Evolutionary conservation across 306 rosid genomes (phyloP), one percentile per base, ranked within the genome.

Genomic region (Arachis hypogaea): DNA sequence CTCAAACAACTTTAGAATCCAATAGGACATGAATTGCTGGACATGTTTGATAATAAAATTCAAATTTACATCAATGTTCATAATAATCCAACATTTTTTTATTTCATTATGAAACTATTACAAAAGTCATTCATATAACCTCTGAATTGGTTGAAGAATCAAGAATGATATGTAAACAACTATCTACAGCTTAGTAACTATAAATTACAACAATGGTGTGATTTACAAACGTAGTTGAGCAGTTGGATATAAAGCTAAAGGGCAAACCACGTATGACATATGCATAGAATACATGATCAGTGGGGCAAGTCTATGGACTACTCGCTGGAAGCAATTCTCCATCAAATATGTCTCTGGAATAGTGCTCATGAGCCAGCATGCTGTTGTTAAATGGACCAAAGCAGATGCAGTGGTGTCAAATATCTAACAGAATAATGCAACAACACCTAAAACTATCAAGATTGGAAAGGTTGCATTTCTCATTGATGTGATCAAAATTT

Each of bases 261-360:
- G 76, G 72, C 8, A 89, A 81, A 7, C 94, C 91, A 91, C 89
- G 83, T 56, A 86, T 86, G 30, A 89, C 91, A 6, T 91, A 89
- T 6, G 89, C 89, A 6, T 89, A 86, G 82, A 89, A 89, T 38
- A 89, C 91, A 45, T 85, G 94, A 78, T 89, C 91, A 2, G 88
- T 65, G 0, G 91, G 91, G 65, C 91, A 86, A n/a, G 94, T 89
- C 94, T 91, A 89, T 8, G 89, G 89, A 75, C 91, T 89, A n/a
- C 86, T 88, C 42, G 73, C 40, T 33, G 89, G 89, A 46, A 89
- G 88, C 63, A 72, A 65, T 3, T 72, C 83, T 75, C 94, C 47
- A 7, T 89, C 83, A 6, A 89, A 89, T 80, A 89, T 59, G 71
- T 83, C 44, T 16, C 40, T 16, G 94, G 94, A 49, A 86, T 29